Evolutionary conservation across 73 alveolate genomes (phyloP).

Genomic region (Symbiodinium natans): DNA sequence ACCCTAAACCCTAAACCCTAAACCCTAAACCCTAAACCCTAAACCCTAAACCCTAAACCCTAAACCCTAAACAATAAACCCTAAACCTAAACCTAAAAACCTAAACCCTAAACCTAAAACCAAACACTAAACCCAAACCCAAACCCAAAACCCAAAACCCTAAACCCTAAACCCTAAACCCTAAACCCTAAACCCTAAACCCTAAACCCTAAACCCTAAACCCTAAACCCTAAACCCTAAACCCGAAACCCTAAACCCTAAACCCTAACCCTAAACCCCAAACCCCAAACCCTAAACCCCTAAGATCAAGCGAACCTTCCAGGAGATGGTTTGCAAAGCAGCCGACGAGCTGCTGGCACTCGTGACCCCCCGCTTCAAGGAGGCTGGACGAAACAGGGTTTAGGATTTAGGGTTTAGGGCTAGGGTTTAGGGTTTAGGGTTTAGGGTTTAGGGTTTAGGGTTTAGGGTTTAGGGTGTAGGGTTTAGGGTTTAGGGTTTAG

Average conservation of each 20-base stretch:
- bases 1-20: too few relatives aligned
- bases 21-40: too few relatives aligned
- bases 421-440: background rate
- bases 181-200: background rate
- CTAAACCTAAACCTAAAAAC: too few relatives aligned
- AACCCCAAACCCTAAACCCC: background rate
- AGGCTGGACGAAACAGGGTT: background rate
- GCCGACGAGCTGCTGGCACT: conserved; percentile 10
- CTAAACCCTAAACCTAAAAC: too few relatives aligned
- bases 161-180: background rate
- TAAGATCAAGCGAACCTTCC: too few relatives aligned
- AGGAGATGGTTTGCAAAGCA: conserved; percentile 2
- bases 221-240: background rate
- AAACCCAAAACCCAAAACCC: background rate
- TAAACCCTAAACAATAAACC: too few relatives aligned
- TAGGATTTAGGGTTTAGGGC: background rate
- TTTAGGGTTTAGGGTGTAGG: too few relatives aligned
- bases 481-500: too few relatives aligned
- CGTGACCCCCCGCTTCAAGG: conserved; percentile 4
- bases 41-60: too few relatives aligned
- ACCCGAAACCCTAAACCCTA: too few relatives aligned
- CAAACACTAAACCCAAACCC: background rate
- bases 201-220: background rate
- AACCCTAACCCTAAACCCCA: background rate
- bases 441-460: too few relatives aligned